These are phyloP conservation scores for Helianthus tuberosus DNA, from an alignment of 129 eudicot genomes.

Conservation along the genomic window DNA sequence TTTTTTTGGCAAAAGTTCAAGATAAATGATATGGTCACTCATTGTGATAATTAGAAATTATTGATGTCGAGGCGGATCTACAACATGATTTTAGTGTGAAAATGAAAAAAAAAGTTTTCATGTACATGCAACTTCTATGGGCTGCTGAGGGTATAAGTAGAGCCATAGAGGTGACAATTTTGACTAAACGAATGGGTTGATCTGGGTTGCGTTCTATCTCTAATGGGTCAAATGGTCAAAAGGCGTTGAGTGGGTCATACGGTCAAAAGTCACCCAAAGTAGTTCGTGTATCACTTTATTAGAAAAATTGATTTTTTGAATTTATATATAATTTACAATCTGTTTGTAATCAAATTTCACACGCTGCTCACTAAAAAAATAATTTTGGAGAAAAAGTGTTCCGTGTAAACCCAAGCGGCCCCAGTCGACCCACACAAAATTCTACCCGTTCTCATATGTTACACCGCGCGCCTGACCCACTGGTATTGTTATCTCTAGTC, in stretches of 20 bases:
- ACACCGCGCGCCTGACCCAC: neutral
- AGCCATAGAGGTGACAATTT: neutral
- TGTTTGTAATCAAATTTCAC: neutral
- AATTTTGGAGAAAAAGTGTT: neutral
- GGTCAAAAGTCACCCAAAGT: neutral
- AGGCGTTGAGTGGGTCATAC: neutral
- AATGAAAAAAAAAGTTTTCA: neutral
- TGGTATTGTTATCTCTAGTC: neutral
- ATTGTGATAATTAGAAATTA: neutral
- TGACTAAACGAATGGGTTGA: neutral
- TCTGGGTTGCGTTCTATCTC: neutral
- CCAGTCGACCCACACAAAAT: neutral
- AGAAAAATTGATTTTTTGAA: neutral
- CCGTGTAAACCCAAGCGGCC: neutral
- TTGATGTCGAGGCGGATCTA: neutral
- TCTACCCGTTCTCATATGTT: too few species aligned
- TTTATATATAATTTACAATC: neutral
- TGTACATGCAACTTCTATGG: neutral
- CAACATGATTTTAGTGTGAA: neutral
- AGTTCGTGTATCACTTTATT: neutral
- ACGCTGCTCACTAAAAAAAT: neutral
- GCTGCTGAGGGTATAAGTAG: neutral
- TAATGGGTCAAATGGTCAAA: neutral
- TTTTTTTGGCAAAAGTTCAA: slow-evolving; percentile 1
- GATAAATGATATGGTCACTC: neutral